These are phyloP conservation scores for Paxillus involutus DNA, from an alignment of 768 basidiomycete genomes.

Conservation along the genomic window DNA sequence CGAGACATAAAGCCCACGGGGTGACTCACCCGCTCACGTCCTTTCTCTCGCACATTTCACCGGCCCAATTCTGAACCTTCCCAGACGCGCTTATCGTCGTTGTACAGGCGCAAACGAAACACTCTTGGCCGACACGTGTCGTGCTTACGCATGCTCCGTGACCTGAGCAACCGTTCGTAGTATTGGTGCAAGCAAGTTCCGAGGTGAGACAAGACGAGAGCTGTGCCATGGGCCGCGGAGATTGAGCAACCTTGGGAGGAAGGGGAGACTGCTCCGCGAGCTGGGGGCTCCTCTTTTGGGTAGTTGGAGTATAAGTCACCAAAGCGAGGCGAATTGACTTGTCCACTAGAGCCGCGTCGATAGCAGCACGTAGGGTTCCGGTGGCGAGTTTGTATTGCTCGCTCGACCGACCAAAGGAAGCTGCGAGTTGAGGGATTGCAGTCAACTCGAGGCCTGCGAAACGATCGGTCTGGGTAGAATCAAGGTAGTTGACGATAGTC, in stretches of 20 bases:
- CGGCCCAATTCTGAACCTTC: conserved; percentile 71
- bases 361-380: conserved; percentile 44
- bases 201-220: conserved; percentile 63
- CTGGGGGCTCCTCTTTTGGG: conserved; percentile 37
- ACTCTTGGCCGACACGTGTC: conserved; percentile 55
- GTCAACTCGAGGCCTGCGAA: conserved; percentile 68
- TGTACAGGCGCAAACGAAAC: conserved; percentile 47
- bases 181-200: conserved; percentile 54
- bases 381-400: conserved; percentile 52
- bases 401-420: conserved; percentile 48
- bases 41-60: conserved; percentile 71
- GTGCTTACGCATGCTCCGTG: conserved; percentile 65
- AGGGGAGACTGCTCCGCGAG: conserved; percentile 50
- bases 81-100: conserved; percentile 51
- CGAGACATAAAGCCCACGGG: neutral
- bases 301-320: conserved; percentile 44
- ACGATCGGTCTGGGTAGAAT: conserved; percentile 34
- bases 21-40: conserved; percentile 75
- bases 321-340: conserved; percentile 48
- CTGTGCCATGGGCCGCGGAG: conserved; percentile 55
- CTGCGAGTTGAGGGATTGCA: conserved; percentile 48
- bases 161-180: conserved; percentile 68
- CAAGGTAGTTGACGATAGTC: conserved; percentile 53
- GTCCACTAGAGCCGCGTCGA: conserved; percentile 43
- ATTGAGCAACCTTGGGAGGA: conserved; percentile 36